A percentile compares a stretch with the other conserved stretches of the same genome.
These are phyloP conservation scores for Trichoderma sp. DNA, from an alignment of 2,329 filamentous ascomycete genomes.

Conservation along the genomic window DNA sequence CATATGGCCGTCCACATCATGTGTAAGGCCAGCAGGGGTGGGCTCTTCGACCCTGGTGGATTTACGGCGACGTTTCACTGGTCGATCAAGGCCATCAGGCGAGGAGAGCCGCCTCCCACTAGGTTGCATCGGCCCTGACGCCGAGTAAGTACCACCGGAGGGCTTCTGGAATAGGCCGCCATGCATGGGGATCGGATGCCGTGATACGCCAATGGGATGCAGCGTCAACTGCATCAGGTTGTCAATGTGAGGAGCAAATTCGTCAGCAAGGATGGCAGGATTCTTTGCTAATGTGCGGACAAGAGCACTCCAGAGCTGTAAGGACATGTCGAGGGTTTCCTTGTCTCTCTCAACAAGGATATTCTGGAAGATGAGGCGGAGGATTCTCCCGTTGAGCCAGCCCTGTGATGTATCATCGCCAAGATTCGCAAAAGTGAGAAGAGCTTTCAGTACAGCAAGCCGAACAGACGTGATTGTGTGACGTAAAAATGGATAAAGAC, in stretches of 20 bases:
- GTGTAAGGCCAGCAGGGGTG: constrained; percentile 64
- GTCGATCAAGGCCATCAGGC: constrained; percentile 59
- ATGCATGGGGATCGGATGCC: constrained; percentile 92
- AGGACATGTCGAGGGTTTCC: constrained; percentile 75
- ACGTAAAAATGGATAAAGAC: constrained; percentile 91
- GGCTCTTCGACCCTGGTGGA: constrained; percentile 79
- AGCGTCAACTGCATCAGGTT: constrained; percentile 83
- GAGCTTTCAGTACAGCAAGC: constrained; percentile 85
- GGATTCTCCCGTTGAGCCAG: constrained; percentile 88
- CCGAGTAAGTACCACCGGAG: constrained; percentile 79
- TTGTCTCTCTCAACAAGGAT: constrained; percentile 89
- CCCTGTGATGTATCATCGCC: constrained; percentile 77
- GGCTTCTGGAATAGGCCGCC: constrained; percentile 86
- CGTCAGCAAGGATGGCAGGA: constrained; percentile 65
- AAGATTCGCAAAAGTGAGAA: constrained; percentile 89
- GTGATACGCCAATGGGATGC: constrained; percentile 88
- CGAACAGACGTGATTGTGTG: constrained; percentile 97
- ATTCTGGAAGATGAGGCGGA: constrained; percentile 92
- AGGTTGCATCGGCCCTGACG: constrained; percentile 48
- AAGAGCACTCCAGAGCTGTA: constrained; percentile 84
- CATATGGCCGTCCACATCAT: constrained; percentile 98
- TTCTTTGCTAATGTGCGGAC: constrained; percentile 68
- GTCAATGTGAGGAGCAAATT: constrained; percentile 74
- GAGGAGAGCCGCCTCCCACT: constrained; percentile 52
- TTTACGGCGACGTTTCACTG: constrained; percentile 76